Evolutionary conservation across 192 early-diverging fungal genomes (phyloP), one percentile per base, ranked within the genome.

Genomic region (Chytriomyces confervae): DNA sequence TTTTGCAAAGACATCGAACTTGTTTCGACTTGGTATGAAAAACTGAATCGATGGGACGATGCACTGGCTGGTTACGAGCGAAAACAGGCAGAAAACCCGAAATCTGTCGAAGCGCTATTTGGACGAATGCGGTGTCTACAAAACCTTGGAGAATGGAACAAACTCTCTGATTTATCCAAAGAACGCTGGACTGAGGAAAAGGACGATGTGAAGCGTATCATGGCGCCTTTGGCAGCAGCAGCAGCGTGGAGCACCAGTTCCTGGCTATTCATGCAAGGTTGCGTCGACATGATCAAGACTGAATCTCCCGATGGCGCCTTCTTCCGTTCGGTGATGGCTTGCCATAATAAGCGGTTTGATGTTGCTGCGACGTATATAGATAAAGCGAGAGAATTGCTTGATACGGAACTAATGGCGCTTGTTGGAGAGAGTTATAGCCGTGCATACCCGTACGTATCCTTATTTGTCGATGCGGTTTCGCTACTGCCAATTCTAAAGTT

Each of bases 341-440:
- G 98, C 9, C 93, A 97, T 79, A 85, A 90, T 36, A 93, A 94
- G 69, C 82, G 92, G 24, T 95, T 90, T 74, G 79, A 82, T 6
- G 89, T 94, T 48, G 95, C 96, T 3, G 80, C 85, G 24, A 84
- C 86, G 62, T 91, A 85, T 67, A 97, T 98, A 43, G 88, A 92
- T 50, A 88, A 91, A 73, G 94, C 95, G 0, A 80, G 97, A 46
- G 91, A 92, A 60, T 81, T 95, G 66, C 76, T 98, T 27, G 94
- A 96, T 73, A 94, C 91, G 5, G 92, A 96, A 62, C 75, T 97
- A 61, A 92, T 92, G 46, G 94, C 97, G 2, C 79, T 95, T 48
- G 89, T 97, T 7, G 91, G 94, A 1, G 97, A 99, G 81, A 96
- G 95, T 53, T 98, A 98, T 76, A 95, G 92, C 80, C 92, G 97